These are phyloP conservation scores for Sordariomycetes sp. DNA, from an alignment of 2,329 filamentous ascomycete species.

Conservation along the genomic window DNA sequence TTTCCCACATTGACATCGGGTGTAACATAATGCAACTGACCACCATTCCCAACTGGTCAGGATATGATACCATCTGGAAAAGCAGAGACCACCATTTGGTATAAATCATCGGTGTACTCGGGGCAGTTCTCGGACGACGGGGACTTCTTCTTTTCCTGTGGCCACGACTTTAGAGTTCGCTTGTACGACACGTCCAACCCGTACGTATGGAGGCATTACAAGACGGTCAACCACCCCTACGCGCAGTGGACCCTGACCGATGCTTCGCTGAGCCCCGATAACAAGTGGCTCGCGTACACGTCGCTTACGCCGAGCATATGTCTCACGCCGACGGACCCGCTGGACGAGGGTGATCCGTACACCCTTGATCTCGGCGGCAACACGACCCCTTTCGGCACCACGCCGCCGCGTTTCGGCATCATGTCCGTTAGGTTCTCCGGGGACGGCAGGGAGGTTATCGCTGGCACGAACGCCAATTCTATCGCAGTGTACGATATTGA, in stretches of 20 bases:
- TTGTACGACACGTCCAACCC: slow-evolving; percentile 98
- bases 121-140: slow-evolving; percentile 96
- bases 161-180: slow-evolving; percentile 85
- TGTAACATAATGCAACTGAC: background rate
- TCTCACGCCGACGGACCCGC: slow-evolving; percentile 76
- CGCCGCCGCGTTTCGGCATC: slow-evolving; percentile 44
- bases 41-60: slow-evolving; percentile 24
- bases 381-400: slow-evolving; percentile 22
- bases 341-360: slow-evolving; percentile 69
- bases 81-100: slow-evolving; percentile 82
- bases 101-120: slow-evolving; percentile 78
- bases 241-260: slow-evolving; percentile 96
- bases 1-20: background rate
- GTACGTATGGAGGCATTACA: slow-evolving; percentile 93
- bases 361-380: slow-evolving; percentile 57
- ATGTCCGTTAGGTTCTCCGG: slow-evolving; percentile 91
- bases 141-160: slow-evolving; percentile 91
- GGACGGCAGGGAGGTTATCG: slow-evolving; percentile 82
- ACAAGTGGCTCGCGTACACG: slow-evolving; percentile 82
- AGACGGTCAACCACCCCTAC: slow-evolving; percentile 73
- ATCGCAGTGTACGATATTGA: slow-evolving; percentile 93
- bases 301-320: slow-evolving; percentile 80
- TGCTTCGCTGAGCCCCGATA: slow-evolving; percentile 82
- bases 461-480: slow-evolving; percentile 68
- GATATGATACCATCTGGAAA: slow-evolving; percentile 65